Evolutionary conservation across 2,329 filamentous ascomycete genomes (phyloP), one percentile per base, ranked within the genome.

Genomic region (Ustulina deusta): DNA sequence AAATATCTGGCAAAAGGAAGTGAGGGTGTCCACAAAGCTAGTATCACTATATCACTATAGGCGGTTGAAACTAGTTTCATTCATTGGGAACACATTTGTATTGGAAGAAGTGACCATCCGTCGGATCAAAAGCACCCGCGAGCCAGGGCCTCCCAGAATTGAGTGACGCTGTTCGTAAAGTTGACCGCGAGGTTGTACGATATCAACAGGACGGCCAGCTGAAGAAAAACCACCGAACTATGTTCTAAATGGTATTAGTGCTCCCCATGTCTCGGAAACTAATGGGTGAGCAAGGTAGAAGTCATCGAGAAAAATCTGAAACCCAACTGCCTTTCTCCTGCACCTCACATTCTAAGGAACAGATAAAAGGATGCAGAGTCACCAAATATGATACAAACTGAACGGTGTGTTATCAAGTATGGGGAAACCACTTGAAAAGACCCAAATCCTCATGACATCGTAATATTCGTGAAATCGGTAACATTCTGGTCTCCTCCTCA

Each of bases 401-500:
- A 64, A 60, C 32, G 32, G 34, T 25, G 32, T 48, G 38, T 59
- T 51, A 40, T 48, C 32, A 27, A 54, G 54, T 34, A 36, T 25
- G 54, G 11, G 38, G 17, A 38, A 68, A 46, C 22, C 29, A 69
- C 40, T 34, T 55, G 36, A 61, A 32, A 34, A 59, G 34, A 36
- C 17, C 54, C 20, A 25, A 27, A 61, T 51, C 52, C 51, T 61
- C 61, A 44, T 67, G 13, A 54, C 20, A 29, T 69, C 63, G 49
- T 66, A 48, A 55, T n/a, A 40, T 56, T 69, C 51, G 63, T 66
- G 44, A 58, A 61, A 44, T 54, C 54, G 56, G 44, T 64, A 40
- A 67, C 67, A 69, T 59, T 69, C 67, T 69, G 56, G 38, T 51
- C 40, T 49, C 49, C 17, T 59, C 29, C 17, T 49, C 29, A 44